A percentile compares a stretch with the other conserved stretches of the same genome.
Evolutionary conservation across 345 rosid genomes (phyloP).

Genomic region (Syzygium aqueum): DNA sequence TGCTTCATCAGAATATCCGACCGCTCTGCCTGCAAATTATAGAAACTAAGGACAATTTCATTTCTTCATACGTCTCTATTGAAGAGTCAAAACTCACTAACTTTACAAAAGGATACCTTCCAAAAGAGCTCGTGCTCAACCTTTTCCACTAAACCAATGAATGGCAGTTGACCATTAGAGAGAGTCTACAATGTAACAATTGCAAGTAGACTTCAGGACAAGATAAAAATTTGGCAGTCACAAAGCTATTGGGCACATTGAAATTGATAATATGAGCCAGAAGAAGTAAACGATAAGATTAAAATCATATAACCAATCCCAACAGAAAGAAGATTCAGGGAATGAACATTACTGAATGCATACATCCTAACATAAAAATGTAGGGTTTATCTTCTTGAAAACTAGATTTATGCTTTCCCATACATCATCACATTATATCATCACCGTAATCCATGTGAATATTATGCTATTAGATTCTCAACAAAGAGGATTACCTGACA

Average conservation of each 20-base stretch:
- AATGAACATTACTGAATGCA: neutral
- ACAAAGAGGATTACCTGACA: neutral
- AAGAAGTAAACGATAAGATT: neutral
- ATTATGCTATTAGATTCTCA: neutral
- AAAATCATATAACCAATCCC: neutral
- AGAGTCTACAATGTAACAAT: slow-evolving; percentile 38
- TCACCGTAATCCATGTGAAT: neutral
- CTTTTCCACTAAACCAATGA: slow-evolving; percentile 79
- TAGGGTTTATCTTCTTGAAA: neutral
- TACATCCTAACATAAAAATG: neutral
- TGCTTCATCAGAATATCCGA: slow-evolving; percentile 67
- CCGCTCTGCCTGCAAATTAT: slow-evolving; percentile 63
- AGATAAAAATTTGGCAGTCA: neutral
- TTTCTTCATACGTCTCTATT: neutral
- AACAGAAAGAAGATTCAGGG: neutral
- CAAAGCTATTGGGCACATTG: neutral
- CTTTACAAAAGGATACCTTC: slow-evolving; percentile 55
- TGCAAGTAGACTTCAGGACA: neutral
- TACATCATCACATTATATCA: neutral
- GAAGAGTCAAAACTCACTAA: neutral
- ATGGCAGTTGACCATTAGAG: slow-evolving; percentile 82
- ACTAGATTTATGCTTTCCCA: neutral
- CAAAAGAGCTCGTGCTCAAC: slow-evolving; percentile 86
- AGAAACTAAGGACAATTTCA: slow-evolving; percentile 4
- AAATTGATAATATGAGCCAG: neutral